phyloP scores from a whole-genome alignment of 768 basidiomycete species.

The Boletus barrowsii region DNA sequence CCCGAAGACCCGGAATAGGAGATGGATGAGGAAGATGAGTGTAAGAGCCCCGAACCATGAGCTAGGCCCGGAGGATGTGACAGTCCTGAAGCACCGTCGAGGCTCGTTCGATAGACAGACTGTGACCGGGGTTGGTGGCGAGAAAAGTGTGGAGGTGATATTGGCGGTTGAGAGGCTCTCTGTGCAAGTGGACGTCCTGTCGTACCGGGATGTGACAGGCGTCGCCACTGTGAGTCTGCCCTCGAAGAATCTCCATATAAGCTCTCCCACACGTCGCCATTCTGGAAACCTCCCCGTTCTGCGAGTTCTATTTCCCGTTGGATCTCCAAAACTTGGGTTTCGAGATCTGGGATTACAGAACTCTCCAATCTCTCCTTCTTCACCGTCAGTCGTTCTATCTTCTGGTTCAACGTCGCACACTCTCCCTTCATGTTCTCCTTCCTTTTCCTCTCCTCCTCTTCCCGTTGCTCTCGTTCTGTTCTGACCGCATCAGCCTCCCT shows the following conservation, averaged over 20 bases:
- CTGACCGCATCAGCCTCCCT: slow-evolving; percentile 44
- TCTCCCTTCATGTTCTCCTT: slow-evolving; percentile 59
- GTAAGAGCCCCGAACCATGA: slow-evolving; percentile 10
- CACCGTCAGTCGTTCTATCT: slow-evolving; percentile 62
- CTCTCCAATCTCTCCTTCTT: slow-evolving; percentile 68
- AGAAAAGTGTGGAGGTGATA: slow-evolving; percentile 27
- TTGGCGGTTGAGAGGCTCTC: slow-evolving; percentile 12
- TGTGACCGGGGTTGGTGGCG: slow-evolving; percentile 29
- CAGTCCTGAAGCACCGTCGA: slow-evolving; percentile 13
- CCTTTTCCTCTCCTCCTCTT: slow-evolving; percentile 50
- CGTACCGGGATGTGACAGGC: slow-evolving; percentile 28
- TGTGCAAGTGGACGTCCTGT: slow-evolving; percentile 24
- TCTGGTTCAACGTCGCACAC: slow-evolving; percentile 49
- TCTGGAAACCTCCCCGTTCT: slow-evolving; percentile 28
- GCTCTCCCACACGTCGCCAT: slow-evolving; percentile 15
- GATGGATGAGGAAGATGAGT: slow-evolving; percentile 15
- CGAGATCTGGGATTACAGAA: slow-evolving; percentile 59
- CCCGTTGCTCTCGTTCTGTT: slow-evolving; percentile 45
- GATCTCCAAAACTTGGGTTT: slow-evolving; percentile 59
- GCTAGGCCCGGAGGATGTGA: slow-evolving; percentile 17
- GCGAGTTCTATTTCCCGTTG: slow-evolving; percentile 54
- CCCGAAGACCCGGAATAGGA: slow-evolving; percentile 16
- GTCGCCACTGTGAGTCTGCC: slow-evolving; percentile 22
- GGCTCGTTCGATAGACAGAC: slow-evolving; percentile 20
- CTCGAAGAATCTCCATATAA: slow-evolving; percentile 12